Evolutionary conservation across 306 rosid genomes (phyloP).

Genomic region (Mucuna pruriens): DNA sequence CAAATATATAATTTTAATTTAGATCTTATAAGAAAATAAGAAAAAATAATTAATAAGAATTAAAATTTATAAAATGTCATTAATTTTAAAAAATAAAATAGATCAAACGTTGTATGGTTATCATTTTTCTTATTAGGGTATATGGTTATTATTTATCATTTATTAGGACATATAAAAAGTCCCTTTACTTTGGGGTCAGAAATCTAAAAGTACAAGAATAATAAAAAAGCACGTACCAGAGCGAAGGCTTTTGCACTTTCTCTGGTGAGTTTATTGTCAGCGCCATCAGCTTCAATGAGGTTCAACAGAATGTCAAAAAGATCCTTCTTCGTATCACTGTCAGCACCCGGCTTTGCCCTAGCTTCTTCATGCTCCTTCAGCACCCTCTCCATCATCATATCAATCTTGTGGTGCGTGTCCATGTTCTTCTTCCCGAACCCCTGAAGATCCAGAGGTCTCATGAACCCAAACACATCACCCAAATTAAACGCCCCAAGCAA

Average conservation of each 20-base stretch:
- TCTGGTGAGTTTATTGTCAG: not conserved
- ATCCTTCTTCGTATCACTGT: not conserved
- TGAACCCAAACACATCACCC: not conserved
- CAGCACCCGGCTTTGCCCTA: not conserved
- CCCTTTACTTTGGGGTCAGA: too few relatives aligned
- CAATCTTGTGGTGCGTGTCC: not conserved
- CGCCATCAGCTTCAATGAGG: not conserved
- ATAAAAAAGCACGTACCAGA: not conserved
- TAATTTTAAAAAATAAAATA: too few relatives aligned
- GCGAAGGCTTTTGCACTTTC: slow-evolving; percentile 8
- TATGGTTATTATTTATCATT: too few relatives aligned
- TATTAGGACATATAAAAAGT: too few relatives aligned
- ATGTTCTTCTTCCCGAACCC: slow-evolving; percentile 9
- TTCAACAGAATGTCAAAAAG: not conserved
- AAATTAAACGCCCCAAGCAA: slow-evolving; percentile 1
- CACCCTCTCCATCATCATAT: not conserved
- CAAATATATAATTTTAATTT: too few relatives aligned
- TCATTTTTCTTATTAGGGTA: too few relatives aligned
- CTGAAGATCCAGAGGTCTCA: not conserved
- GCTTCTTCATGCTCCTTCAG: not conserved
- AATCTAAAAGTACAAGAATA: too few relatives aligned
- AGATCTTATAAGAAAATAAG: too few relatives aligned
- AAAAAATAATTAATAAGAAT: too few relatives aligned
- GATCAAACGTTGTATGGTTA: too few relatives aligned
- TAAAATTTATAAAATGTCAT: too few relatives aligned